Conservation (phyloP, 2,329 filamentous ascomycete genomes). For the Malbranchea cinnamomea region DNA sequence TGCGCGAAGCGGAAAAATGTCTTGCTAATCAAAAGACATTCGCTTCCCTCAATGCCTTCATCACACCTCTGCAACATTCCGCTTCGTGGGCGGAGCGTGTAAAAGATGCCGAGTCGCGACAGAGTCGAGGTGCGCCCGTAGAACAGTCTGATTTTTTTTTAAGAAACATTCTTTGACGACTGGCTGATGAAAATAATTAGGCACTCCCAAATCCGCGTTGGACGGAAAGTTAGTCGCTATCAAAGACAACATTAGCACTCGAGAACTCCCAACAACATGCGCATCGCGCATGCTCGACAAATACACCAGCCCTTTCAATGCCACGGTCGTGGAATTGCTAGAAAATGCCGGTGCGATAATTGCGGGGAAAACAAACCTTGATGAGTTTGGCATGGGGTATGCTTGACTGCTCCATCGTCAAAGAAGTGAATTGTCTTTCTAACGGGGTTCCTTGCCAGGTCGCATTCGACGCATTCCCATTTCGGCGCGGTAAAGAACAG, state of each 20-base stretch:
- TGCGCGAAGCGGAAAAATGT: constrained; percentile 30
- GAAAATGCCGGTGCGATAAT: constrained; percentile 46
- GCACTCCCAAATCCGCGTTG: constrained; percentile 20
- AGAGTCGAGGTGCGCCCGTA: constrained; percentile 18
- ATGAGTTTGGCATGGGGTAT: constrained; percentile 85
- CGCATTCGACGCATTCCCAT: constrained; percentile 55
- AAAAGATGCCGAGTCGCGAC: constrained; percentile 22
- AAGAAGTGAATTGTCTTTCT: neutral
- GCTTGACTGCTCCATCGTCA: neutral
- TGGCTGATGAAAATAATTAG: constrained; percentile 11
- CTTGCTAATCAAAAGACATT: constrained; percentile 25
- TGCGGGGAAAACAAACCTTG: constrained; percentile 77
- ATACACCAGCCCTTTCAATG: constrained; percentile 64
- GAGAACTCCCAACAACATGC: constrained; percentile 59
- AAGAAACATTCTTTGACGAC: neutral
- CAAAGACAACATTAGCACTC: constrained; percentile 65
- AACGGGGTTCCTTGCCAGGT: constrained; percentile 22
- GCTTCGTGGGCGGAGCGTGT: constrained; percentile 22
- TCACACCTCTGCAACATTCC: constrained; percentile 21
- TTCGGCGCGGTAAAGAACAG: constrained; percentile 50
- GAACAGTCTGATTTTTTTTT: constrained; percentile 4
- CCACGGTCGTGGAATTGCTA: constrained; percentile 61
- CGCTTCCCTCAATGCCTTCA: constrained; percentile 25
- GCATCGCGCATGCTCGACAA: constrained; percentile 58
- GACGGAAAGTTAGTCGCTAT: constrained; percentile 43